Base-by-base conservation (phyloP, 1,284 basidiomycete species). In the Melampsora americana region DNA sequence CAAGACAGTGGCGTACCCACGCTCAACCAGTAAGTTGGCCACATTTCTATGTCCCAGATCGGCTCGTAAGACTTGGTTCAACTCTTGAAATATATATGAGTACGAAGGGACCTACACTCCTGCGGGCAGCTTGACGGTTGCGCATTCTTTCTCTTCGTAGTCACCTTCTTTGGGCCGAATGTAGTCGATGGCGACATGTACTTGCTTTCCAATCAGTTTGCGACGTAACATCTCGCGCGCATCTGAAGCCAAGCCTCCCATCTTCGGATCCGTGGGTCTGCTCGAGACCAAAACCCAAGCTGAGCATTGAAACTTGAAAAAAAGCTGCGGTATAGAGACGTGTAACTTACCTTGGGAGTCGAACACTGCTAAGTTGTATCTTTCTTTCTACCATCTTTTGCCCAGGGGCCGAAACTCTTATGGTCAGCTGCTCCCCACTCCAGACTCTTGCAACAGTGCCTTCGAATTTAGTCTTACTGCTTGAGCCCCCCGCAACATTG, bases 141-240 rank as follows among this genome's bases (percentile, higher is more conserved):
- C 92, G 81, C 92, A 93, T 83, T 95, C 92, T 68, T 92, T 89
- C 83, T 94, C 93, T 71, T 95, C 95, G 79, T 88, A 96, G 77
- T 95, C 92, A 68, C 93, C 94, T 79, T 97, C 95, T 74, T 88
- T 87, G n/a, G 93, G 92, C 78, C 92, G 90, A 79, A 94, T 83
- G 80, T 95, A 97, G 84, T 97, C 94, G 70, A 95, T 85, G 26
- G 87, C 87, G 39, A 94, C 85, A 86, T 85, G 90, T 73, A 96
- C 92, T 78, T 88, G 86, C 85, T 95, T 96, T 66, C 94, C 94
- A 78, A 97, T 93, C 20, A 97, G 85, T 79, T 89, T 90, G 84
- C 92, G 95, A 70, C 94, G 88, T 67, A 97, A 84, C 84, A 94
- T 93, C 83, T 89, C 95, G 78, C 90, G 89, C 12, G 94, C 94